phyloP scores from a whole-genome alignment of 768 basidiomycete genomes.

The Punctularia strigosozonata region DNA sequence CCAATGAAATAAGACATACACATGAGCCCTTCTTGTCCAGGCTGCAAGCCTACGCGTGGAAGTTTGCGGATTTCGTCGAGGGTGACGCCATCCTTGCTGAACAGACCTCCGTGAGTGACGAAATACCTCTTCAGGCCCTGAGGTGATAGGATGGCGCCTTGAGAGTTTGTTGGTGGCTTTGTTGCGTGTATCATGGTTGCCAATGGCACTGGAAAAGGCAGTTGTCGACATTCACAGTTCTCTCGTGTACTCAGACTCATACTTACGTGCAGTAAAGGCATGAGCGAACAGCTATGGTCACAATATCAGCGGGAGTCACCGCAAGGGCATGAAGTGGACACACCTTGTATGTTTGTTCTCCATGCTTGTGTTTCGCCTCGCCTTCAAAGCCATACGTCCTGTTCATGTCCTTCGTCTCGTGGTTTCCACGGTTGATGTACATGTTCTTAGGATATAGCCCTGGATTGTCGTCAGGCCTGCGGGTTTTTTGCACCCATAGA shows the following conservation, averaged over 20 bases:
- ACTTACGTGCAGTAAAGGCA: constrained; percentile 80
- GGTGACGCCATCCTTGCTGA: constrained; percentile 92
- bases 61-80: constrained; percentile 88
- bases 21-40: constrained; percentile 92
- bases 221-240: neutral
- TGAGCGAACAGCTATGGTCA: constrained; percentile 71
- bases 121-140: constrained; percentile 83
- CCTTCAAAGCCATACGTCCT: constrained; percentile 88
- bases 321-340: constrained; percentile 1
- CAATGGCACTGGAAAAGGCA: constrained; percentile 59
- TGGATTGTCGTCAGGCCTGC: constrained; percentile 18
- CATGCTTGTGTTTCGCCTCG: constrained; percentile 93
- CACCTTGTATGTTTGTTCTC: constrained; percentile 90
- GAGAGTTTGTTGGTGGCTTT: constrained; percentile 30
- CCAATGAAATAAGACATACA: constrained; percentile 31
- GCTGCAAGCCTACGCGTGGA: constrained; percentile 78
- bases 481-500: neutral
- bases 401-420: constrained; percentile 98
- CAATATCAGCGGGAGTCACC: constrained; percentile 2
- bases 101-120: constrained; percentile 92
- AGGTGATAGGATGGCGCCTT: constrained; percentile 63
- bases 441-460: constrained; percentile 88
- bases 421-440: constrained; percentile 94
- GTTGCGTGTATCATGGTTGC: constrained; percentile 77
- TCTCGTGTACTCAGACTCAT: neutral